A percentile compares a stretch with the other conserved stretches of the same genome.
Conservation (phyloP, 768 basidiomycete species). For the Mycena galopus region DNA sequence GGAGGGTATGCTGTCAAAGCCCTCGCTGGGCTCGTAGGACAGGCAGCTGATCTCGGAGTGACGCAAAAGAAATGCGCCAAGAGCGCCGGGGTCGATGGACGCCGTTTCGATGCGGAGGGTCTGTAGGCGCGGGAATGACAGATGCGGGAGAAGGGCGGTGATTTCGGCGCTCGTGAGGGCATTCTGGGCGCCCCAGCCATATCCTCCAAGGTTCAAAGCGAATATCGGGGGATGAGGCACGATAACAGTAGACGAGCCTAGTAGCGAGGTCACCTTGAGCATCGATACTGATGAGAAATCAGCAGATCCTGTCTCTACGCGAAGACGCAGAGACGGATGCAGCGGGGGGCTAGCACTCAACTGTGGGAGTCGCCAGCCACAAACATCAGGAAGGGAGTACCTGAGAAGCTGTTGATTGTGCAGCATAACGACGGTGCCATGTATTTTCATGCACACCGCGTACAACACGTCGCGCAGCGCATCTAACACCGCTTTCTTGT, state of each 20-base stretch:
- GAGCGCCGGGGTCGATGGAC: background rate
- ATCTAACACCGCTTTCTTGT: background rate
- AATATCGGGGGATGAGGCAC: background rate
- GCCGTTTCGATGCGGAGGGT: background rate
- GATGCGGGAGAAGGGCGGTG: background rate
- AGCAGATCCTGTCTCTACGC: background rate
- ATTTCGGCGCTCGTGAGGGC: background rate
- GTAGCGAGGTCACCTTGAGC: background rate
- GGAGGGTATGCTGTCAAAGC: background rate
- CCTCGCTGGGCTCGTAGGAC: background rate
- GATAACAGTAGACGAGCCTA: background rate
- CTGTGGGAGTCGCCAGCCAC: background rate
- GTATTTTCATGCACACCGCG: background rate
- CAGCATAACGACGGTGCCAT: background rate
- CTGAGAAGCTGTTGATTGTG: background rate
- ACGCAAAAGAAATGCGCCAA: background rate
- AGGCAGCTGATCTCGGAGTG: background rate
- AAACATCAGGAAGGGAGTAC: background rate
- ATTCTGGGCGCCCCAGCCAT: background rate
- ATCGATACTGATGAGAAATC: background rate
- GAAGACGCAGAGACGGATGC: background rate
- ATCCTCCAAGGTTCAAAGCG: background rate
- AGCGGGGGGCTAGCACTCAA: background rate
- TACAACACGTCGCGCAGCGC: background rate
- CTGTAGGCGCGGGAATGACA: background rate